phyloP scores from a whole-genome alignment of 2,329 filamentous ascomycete species.

The Sclerotinia trifoliorum region DNA sequence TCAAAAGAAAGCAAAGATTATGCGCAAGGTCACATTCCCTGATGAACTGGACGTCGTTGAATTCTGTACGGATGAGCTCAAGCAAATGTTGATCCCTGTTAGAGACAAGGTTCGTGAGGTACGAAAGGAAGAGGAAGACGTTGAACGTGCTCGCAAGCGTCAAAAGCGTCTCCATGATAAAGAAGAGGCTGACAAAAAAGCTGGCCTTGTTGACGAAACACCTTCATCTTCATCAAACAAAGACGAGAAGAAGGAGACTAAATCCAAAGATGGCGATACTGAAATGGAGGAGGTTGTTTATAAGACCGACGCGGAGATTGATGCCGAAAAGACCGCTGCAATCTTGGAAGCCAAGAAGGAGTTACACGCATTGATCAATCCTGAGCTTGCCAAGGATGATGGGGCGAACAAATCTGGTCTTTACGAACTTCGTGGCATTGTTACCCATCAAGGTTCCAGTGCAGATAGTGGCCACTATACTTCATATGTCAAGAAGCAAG shows the following conservation, averaged over 20 bases:
- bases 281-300: slow-evolving; percentile 62
- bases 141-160: slow-evolving; percentile 86
- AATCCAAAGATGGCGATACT: slow-evolving; percentile 62
- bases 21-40: slow-evolving; percentile 97
- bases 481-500: slow-evolving; percentile 92
- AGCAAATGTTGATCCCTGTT: slow-evolving; percentile 80
- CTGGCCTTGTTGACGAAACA: slow-evolving; percentile 47
- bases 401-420: slow-evolving; percentile 90
- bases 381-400: slow-evolving; percentile 70
- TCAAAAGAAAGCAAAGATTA: slow-evolving; percentile 98
- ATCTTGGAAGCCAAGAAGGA: slow-evolving; percentile 85
- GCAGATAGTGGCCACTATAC: slow-evolving; percentile 99
- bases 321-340: slow-evolving; percentile 75
- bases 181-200: slow-evolving; percentile 49
- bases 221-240: slow-evolving; percentile 46
- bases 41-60: slow-evolving; percentile 90
- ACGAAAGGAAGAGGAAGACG: slow-evolving; percentile 90
- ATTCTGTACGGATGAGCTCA: slow-evolving; percentile 90
- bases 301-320: slow-evolving; percentile 93
- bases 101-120: slow-evolving; percentile 95
- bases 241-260: slow-evolving; percentile 44
- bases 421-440: slow-evolving; percentile 90
- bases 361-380: slow-evolving; percentile 73
- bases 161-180: slow-evolving; percentile 67
- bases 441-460: slow-evolving; percentile 94